Base-by-base conservation (phyloP, 108 stramenopile genomes). In the Epithemia pelagica region DNA sequence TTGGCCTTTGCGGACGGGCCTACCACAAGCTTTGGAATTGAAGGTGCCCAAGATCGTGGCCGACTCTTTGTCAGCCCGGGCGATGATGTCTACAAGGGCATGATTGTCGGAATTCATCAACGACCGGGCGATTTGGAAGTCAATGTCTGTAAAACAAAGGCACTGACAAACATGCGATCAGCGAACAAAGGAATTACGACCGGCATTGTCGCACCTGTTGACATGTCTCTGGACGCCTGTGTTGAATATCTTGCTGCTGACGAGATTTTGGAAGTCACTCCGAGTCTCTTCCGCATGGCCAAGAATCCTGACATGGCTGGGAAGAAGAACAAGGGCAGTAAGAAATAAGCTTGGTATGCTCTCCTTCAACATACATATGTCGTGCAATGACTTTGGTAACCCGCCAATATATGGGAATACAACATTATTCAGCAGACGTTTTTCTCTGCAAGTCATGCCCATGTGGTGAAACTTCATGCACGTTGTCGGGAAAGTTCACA, bases 201-300 rank as follows among this genome's bases (percentile, higher is more conserved):
- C 22, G 95, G 96, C 54, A 75, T 99, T 24, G 68, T 82, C 58
- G 83, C 96, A 2, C 91, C 99, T 0, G 62, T 98, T 29, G 95
- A 96, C 26, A 81, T 99, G 70, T 90, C 89, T 15, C 79, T 99
- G 26, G 99, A 99, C 82, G 72, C 91, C n/a, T 94, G 95, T 30
- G 95, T 99, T 57, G 97, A 97, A 62, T 98, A 98, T 69, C 74
- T 99, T 70, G 84, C 89, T 28, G 79, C 82, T 31, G 98, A 98
- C 68, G 98, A 99, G 74, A 87, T 97, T 75, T 67, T 99, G 69
- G 98, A 99, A 71, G 91, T 97, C 20, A 99, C 98, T 0, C 98
- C 98, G 18, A 59, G 65, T 21, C 59, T 75, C 32, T 91, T 96
- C 66, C 82, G 98, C 60, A 95, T 97, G 91, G 81, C 92, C 26